These are phyloP conservation scores for Claviceps monticola DNA, from an alignment of 2,329 filamentous ascomycete genomes.

Conservation along the genomic window DNA sequence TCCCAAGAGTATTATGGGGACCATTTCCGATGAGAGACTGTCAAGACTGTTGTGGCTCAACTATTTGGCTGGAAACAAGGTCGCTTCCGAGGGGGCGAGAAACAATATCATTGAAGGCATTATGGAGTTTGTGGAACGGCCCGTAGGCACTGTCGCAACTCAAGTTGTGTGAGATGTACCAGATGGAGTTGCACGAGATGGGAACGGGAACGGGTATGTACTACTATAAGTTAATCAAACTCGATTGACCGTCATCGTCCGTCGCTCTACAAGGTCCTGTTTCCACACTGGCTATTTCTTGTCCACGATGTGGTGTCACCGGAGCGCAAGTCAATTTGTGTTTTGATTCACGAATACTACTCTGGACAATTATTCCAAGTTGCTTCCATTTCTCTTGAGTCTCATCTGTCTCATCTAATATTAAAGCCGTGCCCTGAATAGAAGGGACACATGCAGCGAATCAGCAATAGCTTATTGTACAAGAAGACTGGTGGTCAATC, in stretches of 20 bases:
- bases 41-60: constrained; percentile 76
- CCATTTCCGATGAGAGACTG: constrained; percentile 64
- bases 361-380: not conserved
- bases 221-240: constrained; percentile 1
- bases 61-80: constrained; percentile 74
- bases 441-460: not conserved
- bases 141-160: constrained; percentile 72
- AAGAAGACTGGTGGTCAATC: not conserved
- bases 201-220: not conserved
- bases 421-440: constrained; percentile 3
- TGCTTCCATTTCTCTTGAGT: not conserved
- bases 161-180: constrained; percentile 42
- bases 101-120: constrained; percentile 75
- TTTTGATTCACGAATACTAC: not conserved
- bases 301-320: not conserved
- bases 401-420: not conserved
- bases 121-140: constrained; percentile 75
- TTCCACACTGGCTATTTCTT: not conserved
- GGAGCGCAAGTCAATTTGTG: not conserved
- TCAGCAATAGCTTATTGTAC: constrained; percentile 1
- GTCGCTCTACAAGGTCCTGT: too few relatives aligned
- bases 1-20: constrained; percentile 47
- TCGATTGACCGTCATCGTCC: not conserved
- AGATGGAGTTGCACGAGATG: not conserved
- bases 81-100: constrained; percentile 72